phyloP scores from a whole-genome alignment of 2,329 filamentous ascomycete genomes.

The Colletotrichum godetiae region DNA sequence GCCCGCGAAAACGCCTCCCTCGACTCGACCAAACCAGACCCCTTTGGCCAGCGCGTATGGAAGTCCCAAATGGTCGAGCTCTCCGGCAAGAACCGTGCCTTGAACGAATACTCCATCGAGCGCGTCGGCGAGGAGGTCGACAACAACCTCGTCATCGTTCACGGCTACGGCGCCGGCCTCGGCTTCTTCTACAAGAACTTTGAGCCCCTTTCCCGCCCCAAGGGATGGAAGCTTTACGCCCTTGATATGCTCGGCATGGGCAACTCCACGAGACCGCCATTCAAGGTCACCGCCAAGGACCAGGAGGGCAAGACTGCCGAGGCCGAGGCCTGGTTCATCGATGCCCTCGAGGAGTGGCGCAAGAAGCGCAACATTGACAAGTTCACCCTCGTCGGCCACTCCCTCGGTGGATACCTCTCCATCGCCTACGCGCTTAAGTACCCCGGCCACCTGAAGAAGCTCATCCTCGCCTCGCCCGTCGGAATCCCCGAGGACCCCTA shows the following conservation, averaged over 20 bases:
- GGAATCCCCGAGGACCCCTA: slow-evolving; percentile 96
- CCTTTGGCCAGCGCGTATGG: slow-evolving; percentile 88
- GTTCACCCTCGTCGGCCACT: slow-evolving; percentile 94
- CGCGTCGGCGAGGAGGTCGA: slow-evolving; percentile 81
- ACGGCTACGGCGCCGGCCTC: slow-evolving; percentile 95
- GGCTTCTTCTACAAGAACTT: slow-evolving; percentile 99
- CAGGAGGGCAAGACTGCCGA: slow-evolving; percentile 84
- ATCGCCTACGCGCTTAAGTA: slow-evolving; percentile 97
- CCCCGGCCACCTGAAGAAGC: slow-evolving; percentile 91
- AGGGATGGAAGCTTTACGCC: slow-evolving; percentile 90
- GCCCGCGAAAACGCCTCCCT: slow-evolving; percentile 71
- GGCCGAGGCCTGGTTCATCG: slow-evolving; percentile 95
- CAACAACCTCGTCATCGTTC: slow-evolving; percentile 93
- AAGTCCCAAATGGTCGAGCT: slow-evolving; percentile 85
- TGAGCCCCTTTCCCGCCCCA: slow-evolving; percentile 81
- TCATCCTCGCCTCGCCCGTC: slow-evolving; percentile 94
- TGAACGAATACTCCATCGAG: slow-evolving; percentile 96
- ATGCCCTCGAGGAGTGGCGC: slow-evolving; percentile 96
- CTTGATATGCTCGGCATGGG: slow-evolving; percentile 49
- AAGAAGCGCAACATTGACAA: slow-evolving; percentile 88
- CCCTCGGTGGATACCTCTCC: slow-evolving; percentile 92
- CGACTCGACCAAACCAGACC: slow-evolving; percentile 68
- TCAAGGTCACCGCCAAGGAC: slow-evolving; percentile 86
- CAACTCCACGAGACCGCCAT: slow-evolving; percentile 41
- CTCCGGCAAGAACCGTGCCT: slow-evolving; percentile 83